Conservation (phyloP, 495 filamentous ascomycete species). For the Chaetomium tenue region DNA sequence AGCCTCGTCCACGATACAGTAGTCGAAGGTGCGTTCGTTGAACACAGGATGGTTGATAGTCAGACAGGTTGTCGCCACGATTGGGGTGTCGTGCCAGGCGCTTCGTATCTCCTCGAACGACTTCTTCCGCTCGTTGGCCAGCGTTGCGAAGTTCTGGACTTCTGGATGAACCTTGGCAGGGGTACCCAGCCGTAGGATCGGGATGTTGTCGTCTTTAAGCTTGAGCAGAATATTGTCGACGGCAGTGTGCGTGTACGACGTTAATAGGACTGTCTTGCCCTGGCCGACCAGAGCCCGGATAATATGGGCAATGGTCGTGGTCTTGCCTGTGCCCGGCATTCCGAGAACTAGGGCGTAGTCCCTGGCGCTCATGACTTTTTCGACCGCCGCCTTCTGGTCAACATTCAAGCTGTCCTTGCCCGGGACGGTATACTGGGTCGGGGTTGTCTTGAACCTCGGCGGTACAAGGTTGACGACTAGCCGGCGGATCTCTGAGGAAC, state of each 20-base stretch:
- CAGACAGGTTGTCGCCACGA: conserved; percentile 93
- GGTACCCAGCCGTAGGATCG: conserved; percentile 79
- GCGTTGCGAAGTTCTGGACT: conserved; percentile 75
- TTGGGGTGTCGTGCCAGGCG: conserved; percentile 75
- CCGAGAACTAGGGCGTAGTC: conserved; percentile 95
- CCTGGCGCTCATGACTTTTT: conserved; percentile 90
- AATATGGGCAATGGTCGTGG: conserved; percentile 95
- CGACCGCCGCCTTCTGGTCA: conserved; percentile 80
- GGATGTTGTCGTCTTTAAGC: conserved; percentile 72
- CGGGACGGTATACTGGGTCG: conserved; percentile 57
- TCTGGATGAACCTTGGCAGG: conserved; percentile 82
- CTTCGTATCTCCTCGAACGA: conserved; percentile 79
- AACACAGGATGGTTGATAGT: conserved; percentile 88
- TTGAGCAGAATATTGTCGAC: conserved; percentile 98
- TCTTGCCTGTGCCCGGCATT: conserved; percentile 98
- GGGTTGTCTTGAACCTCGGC: conserved; percentile 67
- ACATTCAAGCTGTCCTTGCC: conserved; percentile 67
- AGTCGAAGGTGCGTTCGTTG: conserved; percentile 86
- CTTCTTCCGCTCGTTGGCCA: conserved; percentile 66
- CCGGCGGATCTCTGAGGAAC: conserved; percentile 68
- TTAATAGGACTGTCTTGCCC: conserved; percentile 87
- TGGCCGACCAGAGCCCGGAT: conserved; percentile 86
- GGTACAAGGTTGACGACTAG: conserved; percentile 71
- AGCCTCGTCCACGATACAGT: conserved; percentile 97
- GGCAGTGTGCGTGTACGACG: conserved; percentile 94